Base-by-base conservation (phyloP, 2,329 filamentous ascomycete genomes). In the Apiospora rasikravindrae region DNA sequence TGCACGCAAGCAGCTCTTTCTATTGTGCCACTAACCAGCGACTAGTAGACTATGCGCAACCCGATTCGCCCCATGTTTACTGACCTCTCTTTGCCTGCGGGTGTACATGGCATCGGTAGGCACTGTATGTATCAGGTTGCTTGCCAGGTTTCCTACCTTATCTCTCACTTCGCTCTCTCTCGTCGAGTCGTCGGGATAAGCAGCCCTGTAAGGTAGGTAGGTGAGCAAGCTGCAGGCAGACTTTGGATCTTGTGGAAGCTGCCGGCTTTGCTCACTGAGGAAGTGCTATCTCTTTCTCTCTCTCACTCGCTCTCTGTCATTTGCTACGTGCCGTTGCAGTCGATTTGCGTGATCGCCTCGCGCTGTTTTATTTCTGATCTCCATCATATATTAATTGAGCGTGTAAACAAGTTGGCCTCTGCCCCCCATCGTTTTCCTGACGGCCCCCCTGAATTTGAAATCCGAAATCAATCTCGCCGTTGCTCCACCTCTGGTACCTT, bases 1-100 rank as follows among this genome's bases (percentile, higher is more conserved):
- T 57, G 57, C 57, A 40, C n/a, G 57, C 57, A 64, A 64, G 49
- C 57, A 64, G 57, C 57, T 64, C 57, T 64, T 64, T n/a, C 57
- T 64, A 64, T 64, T 40, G 57, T 64, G 57, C 57, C 57, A 64
- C 57, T 64, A 64, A 64, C 10, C 33, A 37, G 53, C 22, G 19
- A 40, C 57, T 64, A 64, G 57, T 64, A n/a, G 57, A 64, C 53
- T 64, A n/a, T 64, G 40, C 57, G 57, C 57, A 64, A n/a, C 57
- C 57, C 33, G 57, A 40, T 40, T 64, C 57, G 29, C 22, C 19
- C 57, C 19, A 37, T 61, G 8, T 37, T n/a, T 26, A 26, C 24
- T 29, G 29, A 13, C 13, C 24, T 29, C 24, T 37, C 29, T 5
- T 61, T 37, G 16, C 19, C 6, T 19, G 26, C 29, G 49, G 3